Percentiles rank a stretch among this genome's conserved stretches.
Conservation (phyloP, 2,329 filamentous ascomycete genomes). For the Phaeophleospora eucalypticola region DNA sequence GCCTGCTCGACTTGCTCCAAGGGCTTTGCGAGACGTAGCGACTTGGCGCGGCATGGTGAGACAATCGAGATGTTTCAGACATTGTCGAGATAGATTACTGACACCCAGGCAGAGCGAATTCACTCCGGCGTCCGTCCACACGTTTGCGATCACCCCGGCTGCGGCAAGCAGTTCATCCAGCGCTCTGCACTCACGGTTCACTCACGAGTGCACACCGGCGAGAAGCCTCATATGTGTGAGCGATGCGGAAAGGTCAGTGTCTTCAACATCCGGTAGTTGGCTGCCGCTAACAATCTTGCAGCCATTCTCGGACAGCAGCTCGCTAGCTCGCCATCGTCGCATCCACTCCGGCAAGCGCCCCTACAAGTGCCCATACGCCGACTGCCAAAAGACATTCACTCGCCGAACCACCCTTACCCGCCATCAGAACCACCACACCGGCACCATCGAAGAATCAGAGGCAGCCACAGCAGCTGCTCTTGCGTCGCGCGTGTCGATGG, state of each 20-base stretch:
- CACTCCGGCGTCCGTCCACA: constrained; percentile 89
- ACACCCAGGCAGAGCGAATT: constrained; percentile 69
- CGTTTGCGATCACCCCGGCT: constrained; percentile 82
- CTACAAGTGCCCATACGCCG: constrained; percentile 95
- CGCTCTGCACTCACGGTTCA: constrained; percentile 93
- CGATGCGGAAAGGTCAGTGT: constrained; percentile 81
- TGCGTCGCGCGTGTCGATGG: constrained; percentile 51
- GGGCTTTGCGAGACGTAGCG: constrained; percentile 87
- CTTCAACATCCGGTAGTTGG: neutral
- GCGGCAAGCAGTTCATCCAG: constrained; percentile 96
- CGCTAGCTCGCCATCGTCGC: constrained; percentile 83
- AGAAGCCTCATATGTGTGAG: constrained; percentile 98
- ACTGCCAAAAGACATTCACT: constrained; percentile 98
- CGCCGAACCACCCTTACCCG: constrained; percentile 89
- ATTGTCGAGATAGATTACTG: constrained; percentile 8
- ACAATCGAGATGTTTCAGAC: constrained; percentile 9
- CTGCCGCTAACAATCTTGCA: constrained; percentile 40
- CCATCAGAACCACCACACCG: constrained; percentile 93
- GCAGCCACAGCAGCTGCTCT: constrained; percentile 83
- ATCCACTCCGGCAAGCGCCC: constrained; percentile 95
- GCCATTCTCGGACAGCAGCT: constrained; percentile 96
- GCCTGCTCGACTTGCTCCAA: constrained; percentile 87
- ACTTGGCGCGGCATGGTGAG: constrained; percentile 90
- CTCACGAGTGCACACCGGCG: constrained; percentile 90
- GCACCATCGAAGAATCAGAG: constrained; percentile 89